Conservation (phyloP, 2,329 filamentous ascomycete species). For the Mycogone perniciosa region DNA sequence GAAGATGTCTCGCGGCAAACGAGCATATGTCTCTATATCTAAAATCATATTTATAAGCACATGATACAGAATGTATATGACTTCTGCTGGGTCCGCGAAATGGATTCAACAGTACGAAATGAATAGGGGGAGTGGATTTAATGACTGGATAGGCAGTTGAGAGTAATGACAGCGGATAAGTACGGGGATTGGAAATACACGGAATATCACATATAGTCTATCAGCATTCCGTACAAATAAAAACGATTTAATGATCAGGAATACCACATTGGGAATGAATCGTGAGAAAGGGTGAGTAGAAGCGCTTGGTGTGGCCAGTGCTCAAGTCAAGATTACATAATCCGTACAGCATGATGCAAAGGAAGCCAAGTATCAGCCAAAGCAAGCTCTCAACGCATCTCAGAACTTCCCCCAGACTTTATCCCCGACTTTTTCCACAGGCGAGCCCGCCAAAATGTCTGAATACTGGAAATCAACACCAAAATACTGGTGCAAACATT, state of each 20-base stretch:
- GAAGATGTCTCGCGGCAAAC: neutral
- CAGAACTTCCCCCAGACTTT: neutral
- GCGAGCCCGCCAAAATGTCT: conserved; percentile 54
- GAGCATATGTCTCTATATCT: neutral
- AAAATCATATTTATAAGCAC: neutral
- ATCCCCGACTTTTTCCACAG: neutral
- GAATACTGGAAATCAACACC: conserved; percentile 99
- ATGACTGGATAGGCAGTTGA: no score
- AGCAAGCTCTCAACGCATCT: neutral
- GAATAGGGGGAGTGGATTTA: no score
- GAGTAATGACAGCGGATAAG: no score
- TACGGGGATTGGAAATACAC: neutral
- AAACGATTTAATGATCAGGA: neutral
- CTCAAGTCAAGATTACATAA: neutral
- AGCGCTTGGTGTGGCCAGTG: neutral
- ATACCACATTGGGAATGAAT: neutral
- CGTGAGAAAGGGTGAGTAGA: neutral
- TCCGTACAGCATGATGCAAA: neutral
- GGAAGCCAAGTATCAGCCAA: no score
- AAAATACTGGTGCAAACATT: conserved; percentile 98
- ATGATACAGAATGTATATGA: no score
- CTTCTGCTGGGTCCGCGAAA: no score
- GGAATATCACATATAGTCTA: neutral
- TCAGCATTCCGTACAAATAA: neutral
- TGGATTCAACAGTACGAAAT: no score